A percentile compares a stretch with the other conserved stretches of the same genome.
Conservation (phyloP, 2,329 filamentous ascomycete genomes). For the Trichoderma pleuroti region DNA sequence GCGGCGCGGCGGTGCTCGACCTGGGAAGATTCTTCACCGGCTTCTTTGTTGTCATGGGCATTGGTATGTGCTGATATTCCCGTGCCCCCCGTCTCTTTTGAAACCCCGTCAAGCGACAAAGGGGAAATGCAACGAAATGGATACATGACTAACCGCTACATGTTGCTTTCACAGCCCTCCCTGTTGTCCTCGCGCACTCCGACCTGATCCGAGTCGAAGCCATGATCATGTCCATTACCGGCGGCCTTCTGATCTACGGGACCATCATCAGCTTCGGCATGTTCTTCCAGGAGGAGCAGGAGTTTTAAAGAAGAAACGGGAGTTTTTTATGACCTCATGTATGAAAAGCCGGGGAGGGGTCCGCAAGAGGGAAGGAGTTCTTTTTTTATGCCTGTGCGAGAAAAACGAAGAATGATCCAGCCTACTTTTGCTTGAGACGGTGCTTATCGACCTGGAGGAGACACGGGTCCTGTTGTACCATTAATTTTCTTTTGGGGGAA, state of each 20-base stretch:
- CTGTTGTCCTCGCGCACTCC: slow-evolving; percentile 82
- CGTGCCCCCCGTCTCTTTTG: not conserved
- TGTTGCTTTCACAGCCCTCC: slow-evolving; percentile 58
- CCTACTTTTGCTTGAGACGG: not conserved
- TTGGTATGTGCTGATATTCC: slow-evolving; percentile 62
- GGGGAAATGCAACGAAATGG: not conserved
- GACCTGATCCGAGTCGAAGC: slow-evolving; percentile 77
- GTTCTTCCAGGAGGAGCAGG: slow-evolving; percentile 97
- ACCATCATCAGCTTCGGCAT: slow-evolving; percentile 97
- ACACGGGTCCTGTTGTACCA: slow-evolving; percentile 15
- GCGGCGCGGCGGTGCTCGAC: slow-evolving; percentile 81
- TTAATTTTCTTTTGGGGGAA: not conserved
- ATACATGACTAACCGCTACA: not conserved
- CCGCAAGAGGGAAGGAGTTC: not conserved
- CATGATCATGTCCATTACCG: slow-evolving; percentile 92
- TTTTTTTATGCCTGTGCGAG: not conserved
- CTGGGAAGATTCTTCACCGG: slow-evolving; percentile 92
- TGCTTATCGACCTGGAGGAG: not conserved
- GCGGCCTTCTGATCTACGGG: slow-evolving; percentile 91
- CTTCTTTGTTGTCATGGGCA: slow-evolving; percentile 94
- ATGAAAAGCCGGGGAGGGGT: not conserved
- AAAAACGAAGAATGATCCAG: not conserved
- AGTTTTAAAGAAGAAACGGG: slow-evolving; percentile 60
- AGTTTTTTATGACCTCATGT: not conserved
- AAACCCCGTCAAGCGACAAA: not conserved